phyloP scores from a whole-genome alignment of 345 rosid species.

The Microcos paniculata region DNA sequence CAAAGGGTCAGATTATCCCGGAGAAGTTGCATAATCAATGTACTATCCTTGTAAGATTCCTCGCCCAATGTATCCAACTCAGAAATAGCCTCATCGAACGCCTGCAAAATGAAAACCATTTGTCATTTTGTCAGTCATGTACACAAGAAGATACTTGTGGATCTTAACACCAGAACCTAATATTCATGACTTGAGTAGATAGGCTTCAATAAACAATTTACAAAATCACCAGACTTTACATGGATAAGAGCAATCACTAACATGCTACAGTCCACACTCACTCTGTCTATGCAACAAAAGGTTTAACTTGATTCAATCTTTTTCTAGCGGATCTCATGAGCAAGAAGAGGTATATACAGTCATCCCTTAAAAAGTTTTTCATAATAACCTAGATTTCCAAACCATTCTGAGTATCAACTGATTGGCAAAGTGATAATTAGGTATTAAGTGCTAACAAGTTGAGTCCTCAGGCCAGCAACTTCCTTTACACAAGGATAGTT shows the following conservation, averaged over 20 bases:
- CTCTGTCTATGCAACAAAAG: not conserved
- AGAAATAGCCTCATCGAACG: conserved; percentile 96
- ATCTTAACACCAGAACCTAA: not conserved
- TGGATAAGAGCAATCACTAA: not conserved
- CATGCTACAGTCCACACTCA: not conserved
- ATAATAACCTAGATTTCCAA: not conserved
- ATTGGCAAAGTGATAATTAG: not conserved
- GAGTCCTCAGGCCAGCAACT: not conserved
- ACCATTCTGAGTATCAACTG: not conserved
- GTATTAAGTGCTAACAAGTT: not conserved
- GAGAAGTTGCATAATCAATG: conserved; percentile 96
- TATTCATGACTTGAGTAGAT: not conserved
- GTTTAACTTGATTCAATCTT: not conserved
- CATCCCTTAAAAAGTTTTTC: not conserved
- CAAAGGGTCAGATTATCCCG: conserved; percentile 95
- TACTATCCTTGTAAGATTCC: conserved; percentile 98
- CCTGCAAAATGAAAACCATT: conserved; percentile 39
- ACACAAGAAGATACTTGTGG: not conserved
- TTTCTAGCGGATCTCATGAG: not conserved
- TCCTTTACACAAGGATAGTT: not conserved
- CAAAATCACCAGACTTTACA: not conserved
- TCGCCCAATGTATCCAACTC: conserved; percentile 96
- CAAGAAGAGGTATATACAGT: not conserved
- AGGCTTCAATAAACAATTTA: not conserved
- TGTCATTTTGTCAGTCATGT: not conserved